A percentile compares a stretch with the other conserved stretches of the same genome.
Evolutionary conservation across 192 early-diverging fungal genomes (phyloP).

Genomic region (Coemansia sp.): DNA sequence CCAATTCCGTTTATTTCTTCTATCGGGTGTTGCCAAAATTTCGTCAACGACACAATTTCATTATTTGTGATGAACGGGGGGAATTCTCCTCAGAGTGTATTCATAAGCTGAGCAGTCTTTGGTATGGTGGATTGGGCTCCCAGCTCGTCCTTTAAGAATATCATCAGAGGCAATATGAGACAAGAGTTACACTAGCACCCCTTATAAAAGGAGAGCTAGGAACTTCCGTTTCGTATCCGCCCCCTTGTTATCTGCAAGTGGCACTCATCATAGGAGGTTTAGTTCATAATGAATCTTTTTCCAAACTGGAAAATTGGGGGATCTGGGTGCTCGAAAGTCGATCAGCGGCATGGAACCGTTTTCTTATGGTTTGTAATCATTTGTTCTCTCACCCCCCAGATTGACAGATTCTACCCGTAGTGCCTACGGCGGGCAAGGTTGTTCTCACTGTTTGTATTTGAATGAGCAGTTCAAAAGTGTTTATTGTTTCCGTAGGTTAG

Average conservation of each 20-base stretch:
- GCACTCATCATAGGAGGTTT: slow-evolving; percentile 21
- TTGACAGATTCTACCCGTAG: too few relatives aligned
- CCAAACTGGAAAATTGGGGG: background rate
- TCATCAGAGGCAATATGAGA: too few relatives aligned
- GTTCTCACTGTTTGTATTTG: too few relatives aligned
- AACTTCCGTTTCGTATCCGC: too few relatives aligned
- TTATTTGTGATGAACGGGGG: background rate
- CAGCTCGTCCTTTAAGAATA: slow-evolving; percentile 8
- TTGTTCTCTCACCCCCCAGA: too few relatives aligned
- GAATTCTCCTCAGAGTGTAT: background rate
- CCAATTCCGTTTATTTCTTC: slow-evolving; percentile 4
- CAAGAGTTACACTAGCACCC: too few relatives aligned
- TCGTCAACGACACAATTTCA: slow-evolving; percentile 11
- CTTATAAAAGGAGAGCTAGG: slow-evolving; percentile 1
- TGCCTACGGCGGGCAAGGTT: too few relatives aligned
- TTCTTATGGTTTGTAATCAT: background rate
- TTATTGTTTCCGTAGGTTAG: too few relatives aligned
- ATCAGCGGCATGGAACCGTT: background rate
- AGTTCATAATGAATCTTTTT: slow-evolving; percentile 12
- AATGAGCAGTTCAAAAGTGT: too few relatives aligned
- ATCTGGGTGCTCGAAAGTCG: background rate
- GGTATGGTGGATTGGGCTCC: slow-evolving; percentile 3
- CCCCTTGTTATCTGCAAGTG: slow-evolving; percentile 10
- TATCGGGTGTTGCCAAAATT: slow-evolving; percentile 28
- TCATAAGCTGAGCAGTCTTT: slow-evolving; percentile 3